Percentiles rank a stretch among this genome's conserved stretches.
Conservation (phyloP, 768 basidiomycete genomes). For the Sistotremastrum niveocremeum region DNA sequence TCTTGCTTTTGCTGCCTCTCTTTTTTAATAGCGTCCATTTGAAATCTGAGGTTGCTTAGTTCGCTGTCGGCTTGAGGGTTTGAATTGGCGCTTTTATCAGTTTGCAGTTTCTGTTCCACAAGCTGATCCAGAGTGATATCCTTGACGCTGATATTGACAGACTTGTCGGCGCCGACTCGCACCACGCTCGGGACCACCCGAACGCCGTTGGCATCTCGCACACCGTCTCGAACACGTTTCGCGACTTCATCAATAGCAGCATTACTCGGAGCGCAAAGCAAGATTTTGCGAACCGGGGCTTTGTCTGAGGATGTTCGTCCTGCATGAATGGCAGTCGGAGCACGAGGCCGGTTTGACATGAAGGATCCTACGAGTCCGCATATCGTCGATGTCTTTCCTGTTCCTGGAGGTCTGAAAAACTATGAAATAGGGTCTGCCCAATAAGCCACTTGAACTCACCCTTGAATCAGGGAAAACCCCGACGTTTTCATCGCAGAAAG, state of each 20-base stretch:
- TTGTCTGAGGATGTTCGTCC: conserved; percentile 30
- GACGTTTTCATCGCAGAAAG: conserved; percentile 51
- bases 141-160: conserved; percentile 66
- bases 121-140: conserved; percentile 81
- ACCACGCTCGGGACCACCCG: conserved; percentile 65
- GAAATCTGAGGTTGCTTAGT: conserved; percentile 43
- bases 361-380: conserved; percentile 84
- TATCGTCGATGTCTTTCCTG: conserved; percentile 97
- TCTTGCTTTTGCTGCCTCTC: conserved; percentile 43
- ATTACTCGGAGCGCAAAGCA: conserved; percentile 95
- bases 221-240: conserved; percentile 71
- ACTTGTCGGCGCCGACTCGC: conserved; percentile 67
- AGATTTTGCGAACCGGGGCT: conserved; percentile 51
- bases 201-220: conserved; percentile 40
- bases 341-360: conserved; percentile 41
- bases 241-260: conserved; percentile 97
- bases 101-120: conserved; percentile 61
- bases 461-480: conserved; percentile 90
- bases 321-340: conserved; percentile 35
- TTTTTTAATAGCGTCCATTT: conserved; percentile 57
- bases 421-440: not conserved
- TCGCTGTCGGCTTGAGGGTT: conserved; percentile 38
- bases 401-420: conserved; percentile 77
- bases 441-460: conserved; percentile 33
- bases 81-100: conserved; percentile 21